Base-by-base conservation (phyloP, 2,329 filamentous ascomycete genomes). In the Xylariaceae sp. region DNA sequence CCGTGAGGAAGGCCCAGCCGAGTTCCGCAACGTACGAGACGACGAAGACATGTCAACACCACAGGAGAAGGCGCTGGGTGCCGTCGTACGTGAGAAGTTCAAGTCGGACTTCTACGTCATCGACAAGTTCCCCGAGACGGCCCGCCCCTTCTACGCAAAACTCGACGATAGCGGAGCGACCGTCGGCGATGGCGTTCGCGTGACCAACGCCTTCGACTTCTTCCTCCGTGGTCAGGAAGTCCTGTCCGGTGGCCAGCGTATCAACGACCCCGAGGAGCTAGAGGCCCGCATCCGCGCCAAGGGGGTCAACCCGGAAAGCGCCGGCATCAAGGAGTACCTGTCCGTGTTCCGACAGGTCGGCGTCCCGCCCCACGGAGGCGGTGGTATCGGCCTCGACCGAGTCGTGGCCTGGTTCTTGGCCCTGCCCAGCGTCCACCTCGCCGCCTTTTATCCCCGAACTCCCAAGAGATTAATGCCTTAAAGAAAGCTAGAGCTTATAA, bases 91-190 rank as follows among this genome's bases (percentile, higher is more conserved):
- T 41, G 75, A 86, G 54, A 96, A 95, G 68, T 95, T 84, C 74
- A 78, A 84, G 60, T 92, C 88, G 44, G 92, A 98, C 68, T 97
- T 97, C 69, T 97, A 95, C 69, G 83, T 94, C 15, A 76, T 98
- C 47, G 90, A 97, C 71, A 92, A 97, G 67, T 98, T 95, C 73
- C 92, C 92, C 31, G 81, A 92, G 63, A 71, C 73, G 26, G 86
- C 92, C 14, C 79, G 92, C 19, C 90, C 90, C 4, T 95, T 95
- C 66, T 97, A 96, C 66, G 88, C 90, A 46, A 87, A 24, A 24
- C 21, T 90, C 23, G 53, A 56, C 41, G 79, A 79, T 49, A 70
- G 33, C 74, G 82, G 48, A 68, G 74, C 14, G 68, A 68, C 13
- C 3, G 16, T 39, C 5, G 31, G 36, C 4, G 31, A 39, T 11